phyloP scores from a whole-genome alignment of 495 filamentous ascomycete species.

The Pyronema domesticum region DNA sequence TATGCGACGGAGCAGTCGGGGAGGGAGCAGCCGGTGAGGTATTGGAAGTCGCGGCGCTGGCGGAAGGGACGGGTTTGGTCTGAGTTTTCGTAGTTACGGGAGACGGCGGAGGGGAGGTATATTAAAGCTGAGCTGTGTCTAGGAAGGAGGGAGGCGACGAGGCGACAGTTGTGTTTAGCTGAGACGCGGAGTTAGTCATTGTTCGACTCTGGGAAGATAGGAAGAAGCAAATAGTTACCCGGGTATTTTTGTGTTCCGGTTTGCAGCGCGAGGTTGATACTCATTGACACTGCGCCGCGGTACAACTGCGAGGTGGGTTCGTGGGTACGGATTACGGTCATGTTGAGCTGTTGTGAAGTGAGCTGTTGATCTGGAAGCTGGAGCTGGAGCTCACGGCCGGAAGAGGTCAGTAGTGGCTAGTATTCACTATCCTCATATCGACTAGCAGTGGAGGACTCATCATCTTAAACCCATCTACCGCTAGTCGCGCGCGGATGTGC shows the following conservation, averaged over 20 bases:
- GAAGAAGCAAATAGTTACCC: neutral
- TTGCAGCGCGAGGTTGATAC: neutral
- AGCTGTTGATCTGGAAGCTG: no score
- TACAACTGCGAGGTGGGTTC: no score
- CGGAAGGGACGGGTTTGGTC: conserved; percentile 43
- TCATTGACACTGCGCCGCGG: no score
- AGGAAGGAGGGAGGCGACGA: conserved; percentile 48
- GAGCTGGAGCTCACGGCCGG: no score
- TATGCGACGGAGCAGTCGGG: conserved; percentile 45
- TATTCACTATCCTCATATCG: no score
- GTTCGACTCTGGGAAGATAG: neutral
- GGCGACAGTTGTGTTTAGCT: conserved; percentile 70
- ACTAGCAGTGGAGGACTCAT: no score
- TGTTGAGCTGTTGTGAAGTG: no score
- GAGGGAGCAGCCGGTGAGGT: conserved; percentile 40
- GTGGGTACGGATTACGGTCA: no score
- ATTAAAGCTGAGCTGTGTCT: conserved; percentile 40
- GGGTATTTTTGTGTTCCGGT: neutral
- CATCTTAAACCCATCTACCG: no score
- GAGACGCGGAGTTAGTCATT: conserved; percentile 5
- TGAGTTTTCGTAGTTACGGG: conserved; percentile 38
- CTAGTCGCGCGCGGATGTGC: no score
- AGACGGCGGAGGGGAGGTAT: conserved; percentile 36
- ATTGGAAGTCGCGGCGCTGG: conserved; percentile 55
- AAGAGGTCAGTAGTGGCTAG: no score